A percentile compares a stretch with the other conserved stretches of the same genome.
These are phyloP conservation scores for Coriaria nepalensis DNA, from an alignment of 306 rosid genomes.

Conservation along the genomic window DNA sequence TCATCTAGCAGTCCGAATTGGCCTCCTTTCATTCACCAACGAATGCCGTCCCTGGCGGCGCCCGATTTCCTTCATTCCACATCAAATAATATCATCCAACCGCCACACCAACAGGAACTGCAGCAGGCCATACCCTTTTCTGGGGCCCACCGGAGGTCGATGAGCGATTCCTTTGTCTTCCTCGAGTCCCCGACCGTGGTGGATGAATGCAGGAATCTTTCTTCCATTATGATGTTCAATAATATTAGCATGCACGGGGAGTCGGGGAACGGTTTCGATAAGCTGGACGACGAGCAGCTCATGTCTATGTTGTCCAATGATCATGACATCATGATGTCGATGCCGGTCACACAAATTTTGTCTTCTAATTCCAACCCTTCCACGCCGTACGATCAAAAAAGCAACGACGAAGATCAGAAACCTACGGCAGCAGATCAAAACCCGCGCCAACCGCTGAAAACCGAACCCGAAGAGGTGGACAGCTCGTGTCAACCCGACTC, in stretches of 20 bases:
- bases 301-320: constrained; percentile 81
- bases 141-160: constrained; percentile 63
- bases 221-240: constrained; percentile 8
- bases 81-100: constrained; percentile 47
- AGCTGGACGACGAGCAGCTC: constrained; percentile 72
- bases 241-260: no score
- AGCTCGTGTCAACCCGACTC: constrained; percentile 29
- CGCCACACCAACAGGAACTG: no score
- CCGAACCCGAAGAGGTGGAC: constrained; percentile 58
- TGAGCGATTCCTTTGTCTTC: constrained; percentile 76
- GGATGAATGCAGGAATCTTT: constrained; percentile 23
- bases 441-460: constrained; percentile 27
- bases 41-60: constrained; percentile 24
- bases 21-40: constrained; percentile 44
- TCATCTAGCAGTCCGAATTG: constrained; percentile 64
- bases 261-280: constrained; percentile 36
- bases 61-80: constrained; percentile 24
- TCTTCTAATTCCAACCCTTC: constrained; percentile 50
- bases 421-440: constrained; percentile 15
- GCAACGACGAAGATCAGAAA: constrained; percentile 53
- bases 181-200: constrained; percentile 36
- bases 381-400: constrained; percentile 67
- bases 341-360: constrained; percentile 20
- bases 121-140: no score
- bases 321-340: no score